These are phyloP conservation scores for Solanum ossicruentum DNA, from an alignment of 257 asterid genomes.

Conservation along the genomic window DNA sequence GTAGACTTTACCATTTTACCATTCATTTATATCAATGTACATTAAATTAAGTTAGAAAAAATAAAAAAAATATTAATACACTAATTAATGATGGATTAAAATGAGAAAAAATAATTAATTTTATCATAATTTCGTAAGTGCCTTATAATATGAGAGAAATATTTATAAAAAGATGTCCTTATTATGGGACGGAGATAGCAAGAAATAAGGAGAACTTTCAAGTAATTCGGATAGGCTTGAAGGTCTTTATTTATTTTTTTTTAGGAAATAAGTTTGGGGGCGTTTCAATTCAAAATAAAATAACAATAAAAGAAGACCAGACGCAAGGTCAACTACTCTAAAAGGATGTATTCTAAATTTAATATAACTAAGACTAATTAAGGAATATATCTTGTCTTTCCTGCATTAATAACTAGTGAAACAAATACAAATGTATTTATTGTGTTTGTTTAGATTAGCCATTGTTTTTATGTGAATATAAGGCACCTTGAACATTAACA, in stretches of 20 bases:
- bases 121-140: rapidly evolving
- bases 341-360: background rate
- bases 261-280: background rate
- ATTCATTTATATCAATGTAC: too few species aligned
- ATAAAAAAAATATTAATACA: too few species aligned
- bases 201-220: background rate
- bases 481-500: background rate
- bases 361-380: background rate
- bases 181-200: too few species aligned
- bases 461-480: background rate
- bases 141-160: too few species aligned
- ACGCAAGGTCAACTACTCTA: background rate
- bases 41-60: too few species aligned
- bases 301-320: background rate
- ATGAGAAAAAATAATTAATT: too few species aligned
- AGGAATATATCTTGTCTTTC: background rate
- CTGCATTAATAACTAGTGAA: background rate
- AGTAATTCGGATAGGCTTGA: background rate
- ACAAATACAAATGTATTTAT: background rate
- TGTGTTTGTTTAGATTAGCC: background rate
- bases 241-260: background rate
- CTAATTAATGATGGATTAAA: too few species aligned
- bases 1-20: too few species aligned
- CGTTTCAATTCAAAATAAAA: background rate
- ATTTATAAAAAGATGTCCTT: too few species aligned